Base-by-base conservation (phyloP, 352 stramenopile genomes). In the Phytophthora ohioensis region DNA sequence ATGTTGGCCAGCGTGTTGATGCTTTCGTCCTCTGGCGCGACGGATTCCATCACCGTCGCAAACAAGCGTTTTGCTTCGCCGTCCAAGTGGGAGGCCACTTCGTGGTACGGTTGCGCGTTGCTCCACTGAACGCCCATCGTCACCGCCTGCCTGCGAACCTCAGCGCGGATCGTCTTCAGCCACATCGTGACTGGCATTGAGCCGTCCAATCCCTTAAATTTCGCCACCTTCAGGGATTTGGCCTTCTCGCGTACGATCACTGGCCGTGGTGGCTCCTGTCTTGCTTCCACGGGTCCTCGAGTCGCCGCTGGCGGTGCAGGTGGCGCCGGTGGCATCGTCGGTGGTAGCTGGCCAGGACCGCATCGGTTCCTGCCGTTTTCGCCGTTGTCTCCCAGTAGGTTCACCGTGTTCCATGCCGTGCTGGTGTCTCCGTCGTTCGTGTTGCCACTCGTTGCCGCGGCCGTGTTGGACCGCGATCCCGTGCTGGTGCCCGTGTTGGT, bases 131-230 rank as follows among this genome's bases (percentile, higher is more conserved):
- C 21, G 8, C 53, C 53, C 53, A 59, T 49, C n/a, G 51, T 46
- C 35, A 17, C 51, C 11, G 53, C 53, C 21, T 59, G 53, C 0
- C 53, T 21, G 38, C 21, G 21, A 1, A 1, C 21, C 21, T 21
- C 21, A 1, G 21, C 21, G 21, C 0, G 21, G 21, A 21, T 34
- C 36, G 47, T 36, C 31, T 48, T 51, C 30, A 59, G 13, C 58
- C 58, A 67, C 36, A 54, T 67, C 38, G 36, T 39, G 3, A 67
- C 39, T 0, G 48, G 38, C 39, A 67, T 52, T 0, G 36, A 30
- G 47, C 46, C 58, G n/a, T 59, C 48, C 4, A 67, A 12, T 0
- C 58, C 47, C 21, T 67, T 52, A 36, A 42, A 67, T 30, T 67
- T 58, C 21, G 34, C 17, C 4, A 56, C 4, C 21, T 57, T 52